phyloP scores from a whole-genome alignment of 2,329 filamentous ascomycete species.

The Calonectria pauciramosa region DNA sequence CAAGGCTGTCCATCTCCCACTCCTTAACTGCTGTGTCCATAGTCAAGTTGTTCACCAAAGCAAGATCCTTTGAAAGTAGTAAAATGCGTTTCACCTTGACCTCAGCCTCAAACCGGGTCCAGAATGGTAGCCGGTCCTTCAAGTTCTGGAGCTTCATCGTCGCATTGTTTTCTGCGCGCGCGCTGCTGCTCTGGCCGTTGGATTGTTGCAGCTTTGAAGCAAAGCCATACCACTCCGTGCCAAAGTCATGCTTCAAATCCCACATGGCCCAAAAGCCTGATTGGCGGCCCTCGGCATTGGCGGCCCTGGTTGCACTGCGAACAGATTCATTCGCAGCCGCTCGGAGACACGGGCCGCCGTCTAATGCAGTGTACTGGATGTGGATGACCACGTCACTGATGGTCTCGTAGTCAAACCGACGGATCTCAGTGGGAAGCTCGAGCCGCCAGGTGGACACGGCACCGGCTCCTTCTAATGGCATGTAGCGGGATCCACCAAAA shows the following conservation, averaged over 20 bases:
- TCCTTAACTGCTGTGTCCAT: background rate
- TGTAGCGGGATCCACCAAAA: background rate
- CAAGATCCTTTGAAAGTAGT: background rate
- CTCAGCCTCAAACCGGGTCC: background rate
- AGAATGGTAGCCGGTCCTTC: background rate
- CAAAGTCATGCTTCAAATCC: background rate
- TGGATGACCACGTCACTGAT: conserved; percentile 20
- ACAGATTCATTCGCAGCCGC: background rate
- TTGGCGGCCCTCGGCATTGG: background rate
- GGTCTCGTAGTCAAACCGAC: conserved; percentile 16
- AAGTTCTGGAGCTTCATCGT: background rate
- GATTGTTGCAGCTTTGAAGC: background rate
- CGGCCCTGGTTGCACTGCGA: background rate
- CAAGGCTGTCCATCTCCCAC: background rate
- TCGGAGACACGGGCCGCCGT: conserved; percentile 1
- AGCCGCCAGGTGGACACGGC: conserved; percentile 16
- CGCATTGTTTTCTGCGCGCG: background rate
- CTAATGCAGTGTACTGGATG: conserved; percentile 15
- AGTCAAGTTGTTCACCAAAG: background rate
- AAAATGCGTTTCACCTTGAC: background rate
- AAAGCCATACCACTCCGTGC: background rate
- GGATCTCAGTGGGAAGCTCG: conserved; percentile 5
- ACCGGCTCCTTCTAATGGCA: conserved; percentile 25
- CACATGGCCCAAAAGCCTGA: background rate
- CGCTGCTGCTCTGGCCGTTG: background rate